Evolutionary conservation across 495 filamentous ascomycete species (phyloP).

Genomic region (Aspergillus hancockii): DNA sequence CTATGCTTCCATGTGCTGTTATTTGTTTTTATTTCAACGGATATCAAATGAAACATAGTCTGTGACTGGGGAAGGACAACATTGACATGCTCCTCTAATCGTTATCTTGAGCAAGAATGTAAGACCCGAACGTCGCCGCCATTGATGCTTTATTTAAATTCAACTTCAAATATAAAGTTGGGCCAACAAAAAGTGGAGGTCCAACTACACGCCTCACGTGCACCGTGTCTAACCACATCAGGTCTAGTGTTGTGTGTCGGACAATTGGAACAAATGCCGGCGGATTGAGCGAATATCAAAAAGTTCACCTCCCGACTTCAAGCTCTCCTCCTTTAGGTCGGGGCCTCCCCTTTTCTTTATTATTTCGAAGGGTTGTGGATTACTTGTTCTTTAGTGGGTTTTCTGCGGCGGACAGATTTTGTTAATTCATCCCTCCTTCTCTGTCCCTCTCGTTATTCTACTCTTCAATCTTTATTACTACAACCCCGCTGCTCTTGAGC

Average conservation of each 20-base stretch:
- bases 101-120: not conserved
- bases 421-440: not conserved
- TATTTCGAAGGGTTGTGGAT: slow-evolving; percentile 1
- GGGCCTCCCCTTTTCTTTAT: slow-evolving; percentile 8
- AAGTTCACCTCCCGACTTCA: slow-evolving; percentile 14
- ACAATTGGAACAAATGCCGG: slow-evolving; percentile 16
- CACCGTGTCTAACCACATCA: slow-evolving; percentile 5
- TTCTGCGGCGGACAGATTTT: not conserved
- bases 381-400: slow-evolving; percentile 1
- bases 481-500: slow-evolving; percentile 25
- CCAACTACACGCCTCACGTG: slow-evolving; percentile 22
- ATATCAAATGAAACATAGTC: not conserved
- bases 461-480: slow-evolving; percentile 17
- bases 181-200: not conserved
- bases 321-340: slow-evolving; percentile 13
- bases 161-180: not conserved
- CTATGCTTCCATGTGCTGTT: not conserved
- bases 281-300: slow-evolving; percentile 23
- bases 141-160: not conserved
- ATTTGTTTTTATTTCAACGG: not conserved
- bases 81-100: not conserved
- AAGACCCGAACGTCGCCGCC: not conserved
- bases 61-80: not conserved
- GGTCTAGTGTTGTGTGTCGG: slow-evolving; percentile 8
- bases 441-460: slow-evolving; percentile 12